Evolutionary conservation across 1,139 yeast genomes (phyloP).

Genomic region (Scheffersomyces titani): DNA sequence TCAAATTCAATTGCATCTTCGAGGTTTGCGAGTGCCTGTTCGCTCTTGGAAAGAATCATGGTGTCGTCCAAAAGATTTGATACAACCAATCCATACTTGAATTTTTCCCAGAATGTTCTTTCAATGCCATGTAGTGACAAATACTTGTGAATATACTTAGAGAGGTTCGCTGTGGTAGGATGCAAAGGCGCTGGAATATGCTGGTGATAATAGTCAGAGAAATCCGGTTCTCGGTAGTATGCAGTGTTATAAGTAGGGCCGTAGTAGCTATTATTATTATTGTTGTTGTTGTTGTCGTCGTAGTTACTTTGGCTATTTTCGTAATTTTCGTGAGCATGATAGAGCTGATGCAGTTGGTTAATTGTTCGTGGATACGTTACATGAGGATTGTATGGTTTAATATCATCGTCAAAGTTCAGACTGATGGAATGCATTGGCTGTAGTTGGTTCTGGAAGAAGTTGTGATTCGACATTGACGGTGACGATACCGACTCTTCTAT

Average conservation of each 20-base stretch:
- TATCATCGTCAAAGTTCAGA: neutral
- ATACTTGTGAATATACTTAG: constrained; percentile 30
- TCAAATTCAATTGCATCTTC: neutral
- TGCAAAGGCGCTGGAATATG: constrained; percentile 7
- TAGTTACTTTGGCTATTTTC: neutral
- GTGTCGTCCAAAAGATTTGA: constrained; percentile 46
- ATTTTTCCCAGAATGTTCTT: constrained; percentile 40
- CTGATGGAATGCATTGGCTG: neutral
- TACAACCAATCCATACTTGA: constrained; percentile 41
- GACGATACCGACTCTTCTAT: constrained; percentile 29
- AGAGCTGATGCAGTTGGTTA: neutral
- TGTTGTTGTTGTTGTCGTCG: neutral
- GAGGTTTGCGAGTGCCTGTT: constrained; percentile 26
- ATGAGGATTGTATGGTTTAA: neutral
- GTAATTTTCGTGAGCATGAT: neutral
- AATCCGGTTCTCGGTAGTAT: constrained; percentile 4
- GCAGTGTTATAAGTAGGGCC: neutral
- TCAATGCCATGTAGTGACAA: constrained; percentile 18
- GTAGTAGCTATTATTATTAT: neutral
- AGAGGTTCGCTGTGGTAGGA: constrained; percentile 24
- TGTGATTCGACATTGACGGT: constrained; percentile 7
- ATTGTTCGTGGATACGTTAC: neutral
- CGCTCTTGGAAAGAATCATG: constrained; percentile 46
- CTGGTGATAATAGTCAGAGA: constrained; percentile 13
- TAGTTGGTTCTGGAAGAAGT: neutral